Evolutionary conservation across 202 grass and related monocot genomes (phyloP), one percentile per base, ranked within the genome.

Genomic region (Musa balbisiana): DNA sequence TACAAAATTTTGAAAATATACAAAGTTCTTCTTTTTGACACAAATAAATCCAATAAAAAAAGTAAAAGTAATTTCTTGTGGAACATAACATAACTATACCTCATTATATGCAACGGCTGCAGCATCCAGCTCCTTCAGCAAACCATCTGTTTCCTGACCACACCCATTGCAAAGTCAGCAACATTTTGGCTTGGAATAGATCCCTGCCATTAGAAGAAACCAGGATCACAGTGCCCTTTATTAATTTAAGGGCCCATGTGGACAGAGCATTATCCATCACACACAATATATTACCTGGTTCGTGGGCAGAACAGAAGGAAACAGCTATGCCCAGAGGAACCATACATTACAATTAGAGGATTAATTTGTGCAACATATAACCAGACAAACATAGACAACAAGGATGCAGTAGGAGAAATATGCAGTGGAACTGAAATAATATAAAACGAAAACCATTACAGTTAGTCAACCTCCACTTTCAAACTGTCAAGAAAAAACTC

Each of bases 131-230:
- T 17, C 78, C 85, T 80, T 84, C 43, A 98, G 71, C 84, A 98
- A 88, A 82, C 75, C 77, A 77, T 98, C 88, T 21, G 88, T 87
- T 73, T 89, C 94, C 94, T 98, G 83, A 84, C 83, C 75, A 69
- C 52, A 87, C 56, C 33, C 23, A 52, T 64, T 68, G 79, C 75
- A 62, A 73, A 67, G 70, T 74, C 23, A 67, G 15, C 64, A 76
- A 80, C 65, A 73, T 66, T 59, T 83, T 21, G 16, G 49, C 64
- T 66, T 51, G 53, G 65, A 79, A 79, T 70, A 53, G 62, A 79
- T 79, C 22, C 65, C 77, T 79, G 52, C 15, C 67, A 79, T 23
- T 25, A 51, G 17, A 79, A 50, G 77, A 49, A 69, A 79, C 25
- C 17, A 71, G 77, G 21, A 71, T 71, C 52, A 69, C 77, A 70